Evolutionary conservation across 2,329 filamentous ascomycete species (phyloP), one percentile per base, ranked within the genome.

Genomic region (Chlorencoelia australis): DNA sequence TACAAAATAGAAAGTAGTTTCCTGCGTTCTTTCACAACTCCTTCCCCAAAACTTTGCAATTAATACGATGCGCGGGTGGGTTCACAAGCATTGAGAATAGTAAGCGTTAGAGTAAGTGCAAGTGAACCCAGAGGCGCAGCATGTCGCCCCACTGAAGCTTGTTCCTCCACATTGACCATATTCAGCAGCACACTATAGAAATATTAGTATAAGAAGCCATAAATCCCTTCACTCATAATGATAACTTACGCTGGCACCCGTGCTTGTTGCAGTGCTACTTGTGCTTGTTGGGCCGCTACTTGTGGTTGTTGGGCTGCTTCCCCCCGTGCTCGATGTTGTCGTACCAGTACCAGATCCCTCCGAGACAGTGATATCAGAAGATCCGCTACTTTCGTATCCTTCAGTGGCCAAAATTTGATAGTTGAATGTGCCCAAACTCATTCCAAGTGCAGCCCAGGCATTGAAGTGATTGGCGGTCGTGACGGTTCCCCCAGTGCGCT

Each of bases 401-500:
- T 44, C 45, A 7, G 40, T 37, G 25, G 58, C 31, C 28, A 73
- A 55, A 41, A 74, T 70, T 59, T 67, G 62, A 50, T 73, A 74
- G 53, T 73, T 37, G 8, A 30, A 29, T 4, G 40, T 59, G 3
- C 71, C 71, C 5, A 73, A 50, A n/a, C 53, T 59, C 52, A 72
- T 54, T 6, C 69, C 69, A 14, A 54, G 47, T 20, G 57, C 56
- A 15, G 54, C 53, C 71, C 71, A 75, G 6, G 69, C 69, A 44
- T 66, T 59, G 48, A 75, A 73, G 51, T 73, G 69, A 44, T 63
- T 66, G 20, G 52, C 57, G 2, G 61, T 60, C 20, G 62, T 68
- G 44, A 75, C 64, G 7, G 64, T 67, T 3, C 70, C 72, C 35
- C 61, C 58, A 17, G 60, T 59, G 32, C 70, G 62, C 61, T 73